These are phyloP conservation scores for Zygosaccharomyces pseudobailii DNA, from an alignment of 1,139 yeast genomes.

Conservation along the genomic window DNA sequence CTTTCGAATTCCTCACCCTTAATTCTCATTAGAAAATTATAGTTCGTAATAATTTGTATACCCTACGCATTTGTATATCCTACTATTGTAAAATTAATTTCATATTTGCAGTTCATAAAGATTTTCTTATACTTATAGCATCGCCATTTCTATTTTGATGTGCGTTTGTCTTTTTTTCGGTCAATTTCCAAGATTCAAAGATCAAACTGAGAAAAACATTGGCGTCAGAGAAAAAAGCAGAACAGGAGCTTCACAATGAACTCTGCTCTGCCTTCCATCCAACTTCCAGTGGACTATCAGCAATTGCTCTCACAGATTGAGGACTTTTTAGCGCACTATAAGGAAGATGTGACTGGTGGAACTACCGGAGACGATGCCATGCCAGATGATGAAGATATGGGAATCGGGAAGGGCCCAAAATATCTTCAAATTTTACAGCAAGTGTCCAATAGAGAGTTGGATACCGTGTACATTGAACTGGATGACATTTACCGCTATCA, in stretches of 20 bases:
- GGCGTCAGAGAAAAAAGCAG: neutral
- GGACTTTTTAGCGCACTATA: constrained; percentile 60
- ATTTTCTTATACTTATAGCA: too few relatives aligned
- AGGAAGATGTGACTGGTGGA: constrained; percentile 30
- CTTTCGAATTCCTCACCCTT: neutral
- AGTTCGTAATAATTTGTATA: neutral
- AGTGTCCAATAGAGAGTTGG: constrained; percentile 75
- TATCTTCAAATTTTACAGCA: constrained; percentile 72
- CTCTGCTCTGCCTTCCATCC: constrained; percentile 37
- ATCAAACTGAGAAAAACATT: neutral
- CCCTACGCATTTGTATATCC: neutral
- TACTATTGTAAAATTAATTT: neutral
- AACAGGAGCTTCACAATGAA: constrained; percentile 18
- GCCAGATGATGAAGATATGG: constrained; percentile 32
- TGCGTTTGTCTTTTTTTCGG: neutral
- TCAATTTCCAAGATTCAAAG: neutral
- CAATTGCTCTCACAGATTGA: constrained; percentile 48
- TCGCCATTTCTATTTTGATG: neutral
- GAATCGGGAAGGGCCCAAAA: constrained; percentile 54
- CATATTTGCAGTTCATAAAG: too few relatives aligned
- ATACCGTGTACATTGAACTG: constrained; percentile 67
- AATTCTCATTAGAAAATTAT: neutral
- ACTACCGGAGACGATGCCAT: constrained; percentile 32
- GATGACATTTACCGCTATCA: constrained; percentile 78
- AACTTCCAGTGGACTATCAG: constrained; percentile 57